phyloP scores from a whole-genome alignment of 371 early-diverging fungal species.

The Apophysomyces trapeziformis region DNA sequence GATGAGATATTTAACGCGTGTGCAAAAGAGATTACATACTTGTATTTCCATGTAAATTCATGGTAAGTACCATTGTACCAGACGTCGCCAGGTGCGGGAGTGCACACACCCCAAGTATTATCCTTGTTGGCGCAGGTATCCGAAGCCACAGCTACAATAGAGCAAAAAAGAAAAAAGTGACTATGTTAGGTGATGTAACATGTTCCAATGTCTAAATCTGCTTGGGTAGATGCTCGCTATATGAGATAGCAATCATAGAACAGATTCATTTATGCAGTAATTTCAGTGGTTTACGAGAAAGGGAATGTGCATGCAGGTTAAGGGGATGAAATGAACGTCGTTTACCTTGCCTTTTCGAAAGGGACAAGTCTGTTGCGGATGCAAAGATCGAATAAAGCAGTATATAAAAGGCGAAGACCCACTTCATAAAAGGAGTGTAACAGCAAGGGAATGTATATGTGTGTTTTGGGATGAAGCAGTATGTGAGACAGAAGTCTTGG shows the following conservation, averaged over 20 bases:
- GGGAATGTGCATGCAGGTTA: not conserved
- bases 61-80: conserved; percentile 30
- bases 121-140: conserved; percentile 11
- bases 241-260: not conserved
- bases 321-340: not conserved
- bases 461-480: not conserved
- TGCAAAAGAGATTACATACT: conserved; percentile 21
- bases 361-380: conserved; percentile 3
- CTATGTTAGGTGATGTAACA: not conserved
- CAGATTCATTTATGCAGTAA: not conserved
- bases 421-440: conserved; percentile 10
- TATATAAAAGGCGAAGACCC: not conserved
- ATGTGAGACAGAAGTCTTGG: conserved; percentile 8
- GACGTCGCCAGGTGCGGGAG: conserved; percentile 19
- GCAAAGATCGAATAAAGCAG: not conserved
- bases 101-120: conserved; percentile 20
- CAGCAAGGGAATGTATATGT: conserved; percentile 1
- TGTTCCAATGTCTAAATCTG: not conserved
- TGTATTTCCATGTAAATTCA: conserved; percentile 28
- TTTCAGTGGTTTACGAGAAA: not conserved
- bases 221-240: not conserved
- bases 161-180: conserved; percentile 6
- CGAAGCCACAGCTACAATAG: conserved; percentile 12
- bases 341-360: conserved; percentile 11
- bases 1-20: conserved; percentile 5